phyloP scores from a whole-genome alignment of 805 yeast species.

The Metschnikowia dekortorum region DNA sequence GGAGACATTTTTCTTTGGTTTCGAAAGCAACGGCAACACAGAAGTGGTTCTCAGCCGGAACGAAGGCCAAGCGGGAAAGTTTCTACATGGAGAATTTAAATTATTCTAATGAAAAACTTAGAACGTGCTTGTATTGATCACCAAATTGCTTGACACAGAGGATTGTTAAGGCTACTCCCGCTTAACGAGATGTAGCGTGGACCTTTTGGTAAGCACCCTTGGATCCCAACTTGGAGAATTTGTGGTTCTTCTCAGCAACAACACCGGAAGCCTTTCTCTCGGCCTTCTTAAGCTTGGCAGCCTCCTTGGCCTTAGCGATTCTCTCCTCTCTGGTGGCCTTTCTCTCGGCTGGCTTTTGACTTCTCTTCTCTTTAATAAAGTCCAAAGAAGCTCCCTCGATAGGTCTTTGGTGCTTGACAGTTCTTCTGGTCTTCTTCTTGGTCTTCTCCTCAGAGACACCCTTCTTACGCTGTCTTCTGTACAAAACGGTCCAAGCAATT shows the following conservation, averaged over 20 bases:
- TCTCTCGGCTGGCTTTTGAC: constrained; percentile 94
- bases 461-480: constrained; percentile 99
- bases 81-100: constrained; percentile 15
- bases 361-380: constrained; percentile 96
- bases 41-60: constrained; percentile 17
- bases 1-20: constrained; percentile 23
- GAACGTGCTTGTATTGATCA: constrained; percentile 12
- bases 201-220: constrained; percentile 98
- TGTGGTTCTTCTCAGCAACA: constrained; percentile 55
- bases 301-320: constrained; percentile 75
- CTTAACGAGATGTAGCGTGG: constrained; percentile 93
- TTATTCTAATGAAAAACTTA: background rate
- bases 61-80: constrained; percentile 5
- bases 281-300: constrained; percentile 88
- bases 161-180: constrained; percentile 5
- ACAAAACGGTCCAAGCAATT: constrained; percentile 98
- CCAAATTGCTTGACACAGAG: constrained; percentile 7
- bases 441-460: constrained; percentile 98
- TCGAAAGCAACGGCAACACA: constrained; percentile 9
- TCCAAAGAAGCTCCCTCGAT: constrained; percentile 99
- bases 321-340: constrained; percentile 95
- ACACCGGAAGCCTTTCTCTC: constrained; percentile 89
- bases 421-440: constrained; percentile 95
- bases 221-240: constrained; percentile 82
- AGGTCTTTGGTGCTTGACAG: constrained; percentile 98